Base-by-base conservation (phyloP, 495 filamentous ascomycete genomes). In the Penicillium subrubescens region DNA sequence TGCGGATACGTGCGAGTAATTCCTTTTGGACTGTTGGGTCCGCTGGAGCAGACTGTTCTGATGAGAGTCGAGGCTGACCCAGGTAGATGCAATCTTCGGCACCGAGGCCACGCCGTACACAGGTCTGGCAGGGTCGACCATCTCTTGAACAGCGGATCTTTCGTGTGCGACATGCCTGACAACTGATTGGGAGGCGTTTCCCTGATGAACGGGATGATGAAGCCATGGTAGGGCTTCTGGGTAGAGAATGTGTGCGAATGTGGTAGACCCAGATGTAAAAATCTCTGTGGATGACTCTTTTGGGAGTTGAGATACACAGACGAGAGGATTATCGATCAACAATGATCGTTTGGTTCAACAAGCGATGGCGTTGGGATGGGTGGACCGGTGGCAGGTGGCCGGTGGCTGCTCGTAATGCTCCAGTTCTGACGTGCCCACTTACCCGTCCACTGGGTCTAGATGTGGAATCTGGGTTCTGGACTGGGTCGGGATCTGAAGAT, bases 61-160 rank as follows among this genome's bases (percentile, higher is more conserved):
- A 71, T 58, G 76, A 78, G 17, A 80, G 66, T 33, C 78, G 66
- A 8, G 78, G 78, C 37, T 78, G 78, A 33, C 78, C 76, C 15
- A 80, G 71, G 33, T 80, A 80, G 63, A 80, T 69, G 48, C 78
- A 80, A 63, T 80, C 78, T 57, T 80, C 75, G 8, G 78, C 76
- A 15, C 75, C 75, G 8, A 80, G 66, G 8, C 78, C 78, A 15
- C 78, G 72, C 10, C 76, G 73, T 5, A 79, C 73, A 65, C 78
- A 80, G 0, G 78, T 80, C 46, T 79, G 75, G 35, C 78, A 80
- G 21, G 78, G 78, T 15, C 78, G 71, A 19, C 75, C 75, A 63
- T 80, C 78, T 12, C 78, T 77, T 31, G 76, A 78, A 55, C 78
- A 80, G 25, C 76, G 70, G 31, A 80, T 79, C 57, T 80, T 80